phyloP scores from a whole-genome alignment of 2,329 filamentous ascomycete species.

The Zasmidium cellare region DNA sequence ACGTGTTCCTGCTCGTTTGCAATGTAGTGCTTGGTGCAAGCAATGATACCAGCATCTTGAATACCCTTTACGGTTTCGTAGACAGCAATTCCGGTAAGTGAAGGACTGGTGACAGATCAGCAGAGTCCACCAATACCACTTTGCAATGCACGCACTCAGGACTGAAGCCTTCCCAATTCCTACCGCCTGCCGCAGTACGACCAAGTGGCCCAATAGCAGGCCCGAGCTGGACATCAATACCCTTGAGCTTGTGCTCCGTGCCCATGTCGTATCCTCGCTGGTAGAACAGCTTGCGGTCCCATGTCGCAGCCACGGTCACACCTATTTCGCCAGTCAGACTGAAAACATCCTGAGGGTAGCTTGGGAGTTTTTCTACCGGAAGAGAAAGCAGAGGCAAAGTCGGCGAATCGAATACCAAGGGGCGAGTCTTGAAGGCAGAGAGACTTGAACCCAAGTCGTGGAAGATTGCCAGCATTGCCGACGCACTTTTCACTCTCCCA shows the following conservation, averaged over 20 bases:
- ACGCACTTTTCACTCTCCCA: slow-evolving; percentile 72
- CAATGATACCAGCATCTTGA: slow-evolving; percentile 78
- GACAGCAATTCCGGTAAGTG: slow-evolving; percentile 68
- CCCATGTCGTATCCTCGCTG: slow-evolving; percentile 72
- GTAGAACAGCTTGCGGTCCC: slow-evolving; percentile 70
- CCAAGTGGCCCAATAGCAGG: slow-evolving; percentile 76
- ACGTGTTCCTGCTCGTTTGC: slow-evolving; percentile 68
- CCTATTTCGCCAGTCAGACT: no score
- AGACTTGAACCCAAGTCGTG: slow-evolving; percentile 66
- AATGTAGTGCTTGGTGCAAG: slow-evolving; percentile 79
- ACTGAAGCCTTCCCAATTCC: slow-evolving; percentile 71
- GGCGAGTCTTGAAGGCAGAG: slow-evolving; percentile 89
- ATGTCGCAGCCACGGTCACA: slow-evolving; percentile 79
- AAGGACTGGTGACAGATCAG: not conserved
- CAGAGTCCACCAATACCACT: not conserved
- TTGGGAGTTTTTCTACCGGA: no score
- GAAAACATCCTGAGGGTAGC: no score
- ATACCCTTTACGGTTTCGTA: slow-evolving; percentile 75
- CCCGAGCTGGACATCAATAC: slow-evolving; percentile 71
- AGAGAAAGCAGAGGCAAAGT: slow-evolving; percentile 80
- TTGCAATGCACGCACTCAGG: slow-evolving; percentile 55
- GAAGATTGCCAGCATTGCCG: slow-evolving; percentile 70
- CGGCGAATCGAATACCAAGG: slow-evolving; percentile 73
- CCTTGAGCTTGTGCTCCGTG: slow-evolving; percentile 71
- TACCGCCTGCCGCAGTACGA: slow-evolving; percentile 65